Evolutionary conservation across 306 rosid species (phyloP).

Genomic region (Hippophae gyantsensis): DNA sequence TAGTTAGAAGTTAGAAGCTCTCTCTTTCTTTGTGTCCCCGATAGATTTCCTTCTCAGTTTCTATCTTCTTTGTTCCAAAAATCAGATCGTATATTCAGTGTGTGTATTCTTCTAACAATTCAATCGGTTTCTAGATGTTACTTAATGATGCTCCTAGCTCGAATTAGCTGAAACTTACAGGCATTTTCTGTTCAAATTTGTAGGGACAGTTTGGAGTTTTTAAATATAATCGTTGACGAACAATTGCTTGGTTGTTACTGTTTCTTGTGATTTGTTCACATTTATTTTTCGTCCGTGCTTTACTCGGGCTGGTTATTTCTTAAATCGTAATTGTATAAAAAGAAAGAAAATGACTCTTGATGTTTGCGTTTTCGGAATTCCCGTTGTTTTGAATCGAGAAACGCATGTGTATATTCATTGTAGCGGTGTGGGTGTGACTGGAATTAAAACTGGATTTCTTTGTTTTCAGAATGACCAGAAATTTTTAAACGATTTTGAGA

Average conservation of each 20-base stretch:
- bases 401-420: not conserved
- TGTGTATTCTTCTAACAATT: not conserved
- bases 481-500: not conserved
- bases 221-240: not conserved
- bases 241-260: not conserved
- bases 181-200: not conserved
- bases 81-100: constrained; percentile 23
- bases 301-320: constrained; percentile 3
- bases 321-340: not conserved
- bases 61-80: constrained; percentile 6
- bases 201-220: not conserved
- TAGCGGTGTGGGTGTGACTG: not conserved
- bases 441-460: not conserved
- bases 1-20: not conserved
- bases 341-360: not conserved
- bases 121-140: not conserved
- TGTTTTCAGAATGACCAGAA: not conserved
- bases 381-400: not conserved
- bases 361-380: not conserved
- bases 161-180: not conserved
- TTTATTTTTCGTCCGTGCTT: not conserved
- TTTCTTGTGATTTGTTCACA: not conserved
- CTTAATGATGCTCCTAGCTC: not conserved
- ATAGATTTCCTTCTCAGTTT: constrained; percentile 7
- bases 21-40: not conserved